Conservation (phyloP, 2,329 filamentous ascomycete species). For the Fusarium sp. region DNA sequence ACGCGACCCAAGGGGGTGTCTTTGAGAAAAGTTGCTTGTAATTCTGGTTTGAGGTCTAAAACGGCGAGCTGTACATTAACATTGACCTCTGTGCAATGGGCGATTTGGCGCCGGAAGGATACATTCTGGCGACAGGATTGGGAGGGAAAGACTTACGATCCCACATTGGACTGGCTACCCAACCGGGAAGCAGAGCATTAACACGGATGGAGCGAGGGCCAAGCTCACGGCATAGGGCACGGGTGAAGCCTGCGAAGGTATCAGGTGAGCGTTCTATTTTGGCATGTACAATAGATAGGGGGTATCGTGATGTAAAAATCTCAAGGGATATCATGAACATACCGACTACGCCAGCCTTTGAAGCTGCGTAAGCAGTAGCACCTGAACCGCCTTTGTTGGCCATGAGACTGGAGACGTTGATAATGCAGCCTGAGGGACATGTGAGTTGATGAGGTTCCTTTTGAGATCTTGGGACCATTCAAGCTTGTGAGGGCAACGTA, state of each 20-base stretch:
- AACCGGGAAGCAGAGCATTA: constrained; percentile 87
- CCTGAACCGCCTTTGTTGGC: constrained; percentile 79
- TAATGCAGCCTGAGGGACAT: constrained; percentile 72
- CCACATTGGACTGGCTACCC: constrained; percentile 87
- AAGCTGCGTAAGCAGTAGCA: constrained; percentile 81
- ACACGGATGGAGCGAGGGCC: constrained; percentile 76
- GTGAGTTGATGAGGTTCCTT: constrained; percentile 8
- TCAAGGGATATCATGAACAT: constrained; percentile 48
- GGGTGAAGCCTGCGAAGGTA: constrained; percentile 72
- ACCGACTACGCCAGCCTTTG: constrained; percentile 86
- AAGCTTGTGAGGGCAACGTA: constrained; percentile 27
- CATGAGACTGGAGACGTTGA: constrained; percentile 86
- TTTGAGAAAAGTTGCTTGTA: constrained; percentile 58
- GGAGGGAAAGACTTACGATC: constrained; percentile 66
- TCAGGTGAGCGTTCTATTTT: constrained; percentile 37
- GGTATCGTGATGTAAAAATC: constrained; percentile 33
- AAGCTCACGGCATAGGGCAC: constrained; percentile 76
- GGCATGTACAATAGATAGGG: constrained; percentile 43
- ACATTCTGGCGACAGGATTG: constrained; percentile 18
- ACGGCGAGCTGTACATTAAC: constrained; percentile 59
- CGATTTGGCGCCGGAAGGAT: constrained; percentile 18
- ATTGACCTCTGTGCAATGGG: constrained; percentile 39
- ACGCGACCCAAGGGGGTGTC: constrained; percentile 78
- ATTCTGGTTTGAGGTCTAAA: constrained; percentile 57
- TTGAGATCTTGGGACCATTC: neutral